A percentile compares a stretch with the other conserved stretches of the same genome.
These are phyloP conservation scores for Casuarina cunninghamiana DNA, from an alignment of 306 rosid genomes.

Conservation along the genomic window DNA sequence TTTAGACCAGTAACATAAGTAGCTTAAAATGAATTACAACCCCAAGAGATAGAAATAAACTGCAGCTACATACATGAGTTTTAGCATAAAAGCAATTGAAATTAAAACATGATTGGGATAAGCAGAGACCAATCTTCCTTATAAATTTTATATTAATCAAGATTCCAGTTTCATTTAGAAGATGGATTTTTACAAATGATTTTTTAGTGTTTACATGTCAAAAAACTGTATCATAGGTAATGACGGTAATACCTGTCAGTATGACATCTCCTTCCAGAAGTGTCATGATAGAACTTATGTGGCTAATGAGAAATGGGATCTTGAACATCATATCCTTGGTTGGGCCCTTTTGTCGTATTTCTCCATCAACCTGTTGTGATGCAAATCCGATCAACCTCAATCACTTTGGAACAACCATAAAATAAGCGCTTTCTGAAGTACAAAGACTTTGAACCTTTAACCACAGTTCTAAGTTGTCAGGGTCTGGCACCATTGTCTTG, in stretches of 20 bases:
- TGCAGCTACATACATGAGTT: background rate
- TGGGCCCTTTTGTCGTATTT: slow-evolving; percentile 87
- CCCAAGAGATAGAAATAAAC: background rate
- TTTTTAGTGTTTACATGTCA: background rate
- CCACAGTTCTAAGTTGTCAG: slow-evolving; percentile 85
- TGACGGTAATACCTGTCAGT: slow-evolving; percentile 62
- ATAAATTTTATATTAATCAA: background rate
- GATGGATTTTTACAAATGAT: slow-evolving; percentile 8
- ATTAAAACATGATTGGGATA: background rate
- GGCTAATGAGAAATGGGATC: slow-evolving; percentile 87
- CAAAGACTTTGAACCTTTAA: slow-evolving; percentile 59
- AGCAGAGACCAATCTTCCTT: background rate
- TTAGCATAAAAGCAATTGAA: background rate
- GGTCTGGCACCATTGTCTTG: slow-evolving; percentile 65
- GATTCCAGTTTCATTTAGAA: slow-evolving; percentile 10
- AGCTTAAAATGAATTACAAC: background rate
- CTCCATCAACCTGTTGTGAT: slow-evolving; percentile 72
- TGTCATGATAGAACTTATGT: slow-evolving; percentile 80
- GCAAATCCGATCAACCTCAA: slow-evolving; percentile 18
- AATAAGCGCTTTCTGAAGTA: background rate
- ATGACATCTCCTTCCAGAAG: slow-evolving; percentile 95
- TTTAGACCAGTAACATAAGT: background rate
- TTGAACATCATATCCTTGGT: slow-evolving; percentile 94
- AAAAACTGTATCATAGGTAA: slow-evolving; percentile 9
- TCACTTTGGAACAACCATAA: slow-evolving; percentile 14